These are phyloP conservation scores for Trichoderma polysporum DNA, from an alignment of 2,329 filamentous ascomycete genomes.

Conservation along the genomic window DNA sequence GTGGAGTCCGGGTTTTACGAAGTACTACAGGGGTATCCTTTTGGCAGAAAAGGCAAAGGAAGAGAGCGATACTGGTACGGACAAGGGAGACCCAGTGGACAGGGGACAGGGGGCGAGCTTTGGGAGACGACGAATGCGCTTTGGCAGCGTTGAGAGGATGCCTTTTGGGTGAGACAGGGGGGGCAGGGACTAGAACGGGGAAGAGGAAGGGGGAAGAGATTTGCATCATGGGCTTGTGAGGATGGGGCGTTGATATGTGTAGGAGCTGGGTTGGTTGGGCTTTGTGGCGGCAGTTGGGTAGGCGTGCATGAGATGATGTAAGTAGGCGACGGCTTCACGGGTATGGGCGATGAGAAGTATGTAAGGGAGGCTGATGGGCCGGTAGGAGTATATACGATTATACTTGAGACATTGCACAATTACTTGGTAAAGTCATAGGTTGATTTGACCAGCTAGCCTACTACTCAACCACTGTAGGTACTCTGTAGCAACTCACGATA, in stretches of 20 bases:
- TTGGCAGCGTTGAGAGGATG: not conserved
- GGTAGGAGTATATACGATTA: not conserved
- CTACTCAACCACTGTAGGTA: too few relatives aligned
- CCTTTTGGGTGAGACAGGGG: conserved; percentile 3
- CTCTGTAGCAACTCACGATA: not conserved
- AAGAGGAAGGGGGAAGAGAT: not conserved
- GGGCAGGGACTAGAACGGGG: not conserved
- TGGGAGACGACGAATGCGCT: not conserved
- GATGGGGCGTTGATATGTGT: not conserved
- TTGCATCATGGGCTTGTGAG: conserved; percentile 12
- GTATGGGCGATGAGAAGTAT: not conserved
- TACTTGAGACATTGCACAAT: not conserved
- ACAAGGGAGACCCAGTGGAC: not conserved
- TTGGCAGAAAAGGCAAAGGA: too few relatives aligned
- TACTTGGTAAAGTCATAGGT: too few relatives aligned
- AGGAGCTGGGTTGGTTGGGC: conserved; percentile 18
- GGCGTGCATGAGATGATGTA: conserved; percentile 8
- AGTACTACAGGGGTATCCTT: not conserved
- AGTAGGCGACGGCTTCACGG: not conserved
- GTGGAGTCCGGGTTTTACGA: not conserved
- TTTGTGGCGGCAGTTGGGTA: conserved; percentile 14
- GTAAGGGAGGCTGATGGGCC: not conserved
- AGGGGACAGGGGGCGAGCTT: not conserved
- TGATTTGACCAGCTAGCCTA: too few relatives aligned
- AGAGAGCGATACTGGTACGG: too few relatives aligned